Evolutionary conservation across 2,329 filamentous ascomycete genomes (phyloP), one percentile per base, ranked within the genome.

Genomic region (Immersiporthe knoxdaviesiana): DNA sequence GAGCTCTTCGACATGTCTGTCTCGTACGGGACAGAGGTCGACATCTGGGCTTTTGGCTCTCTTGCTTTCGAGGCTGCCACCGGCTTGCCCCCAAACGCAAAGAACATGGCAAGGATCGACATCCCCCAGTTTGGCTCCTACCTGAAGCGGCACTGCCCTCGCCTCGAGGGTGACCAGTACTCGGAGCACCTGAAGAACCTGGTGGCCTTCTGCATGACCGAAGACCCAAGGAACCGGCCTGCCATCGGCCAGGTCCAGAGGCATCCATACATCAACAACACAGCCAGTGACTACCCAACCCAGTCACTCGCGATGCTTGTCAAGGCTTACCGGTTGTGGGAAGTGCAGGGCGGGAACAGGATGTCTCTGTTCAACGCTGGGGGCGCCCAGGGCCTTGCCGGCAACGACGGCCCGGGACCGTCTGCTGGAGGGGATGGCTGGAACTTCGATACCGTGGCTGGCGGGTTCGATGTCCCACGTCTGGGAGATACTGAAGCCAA

Each of bases 1-100:
- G 93, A 96, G 75, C 84, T 95, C 18, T 90, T 92, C 73, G 87
- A 90, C 68, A 84, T 86, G 61, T 83, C 86, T 11, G 84, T 86
- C 12, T 88, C 88, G 14, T 91, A 92, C 76, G 90, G 90, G 70
- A 91, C 88, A 11, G 90, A 91, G 74, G 88, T 91, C 63, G 92
- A 96, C 74, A 93, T 94, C 66, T 96, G 93, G 92, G 92, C 92
- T 2, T 94, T 93, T 77, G 93, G 92, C 2, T 91, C 92, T 71
- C 91, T 94, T 77, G 84, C 93, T 2, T 93, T 88, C 75, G 92
- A 96, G 78, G 92, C 95, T 78, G 92, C 92, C 1, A 92, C 91
- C 6, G 92, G 92, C 1, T 81, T 90, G 39, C 92, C 92, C 3
- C 92, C 92, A 0, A 91, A 92, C 73, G 88, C 87, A 56, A 82